These are phyloP conservation scores for Colletotrichum sp. DNA, from an alignment of 2,329 filamentous ascomycete species.

Conservation along the genomic window DNA sequence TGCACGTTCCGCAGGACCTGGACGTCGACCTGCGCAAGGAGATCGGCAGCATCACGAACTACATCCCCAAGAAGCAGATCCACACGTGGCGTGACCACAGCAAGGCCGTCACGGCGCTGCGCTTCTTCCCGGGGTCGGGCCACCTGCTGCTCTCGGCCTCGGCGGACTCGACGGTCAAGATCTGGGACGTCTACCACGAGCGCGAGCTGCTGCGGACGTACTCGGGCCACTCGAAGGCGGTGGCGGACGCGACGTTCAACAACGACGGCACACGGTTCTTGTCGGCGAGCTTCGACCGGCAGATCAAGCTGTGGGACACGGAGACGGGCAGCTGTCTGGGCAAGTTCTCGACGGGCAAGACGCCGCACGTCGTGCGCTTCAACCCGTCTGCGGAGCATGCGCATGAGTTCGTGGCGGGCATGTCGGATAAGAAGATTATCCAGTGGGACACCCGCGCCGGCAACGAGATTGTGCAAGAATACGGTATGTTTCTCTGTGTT, in stretches of 20 bases:
- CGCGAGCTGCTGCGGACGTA: conserved; percentile 90
- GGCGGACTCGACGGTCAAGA: conserved; percentile 88
- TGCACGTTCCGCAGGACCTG: conserved; percentile 94
- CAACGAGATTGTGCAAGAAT: conserved; percentile 89
- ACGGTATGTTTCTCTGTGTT: conserved; percentile 41
- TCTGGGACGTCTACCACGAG: conserved; percentile 94
- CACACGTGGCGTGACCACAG: conserved; percentile 86
- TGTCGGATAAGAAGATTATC: conserved; percentile 99
- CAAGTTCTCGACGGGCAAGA: conserved; percentile 93
- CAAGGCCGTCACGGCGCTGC: conserved; percentile 86
- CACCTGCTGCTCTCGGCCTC: conserved; percentile 90
- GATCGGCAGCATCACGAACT: conserved; percentile 81
- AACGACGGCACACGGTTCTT: conserved; percentile 83
- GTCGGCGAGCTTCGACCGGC: conserved; percentile 89
- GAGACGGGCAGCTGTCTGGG: conserved; percentile 89
- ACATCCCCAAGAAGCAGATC: conserved; percentile 90
- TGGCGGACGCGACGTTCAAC: conserved; percentile 91
- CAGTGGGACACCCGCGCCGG: conserved; percentile 88
- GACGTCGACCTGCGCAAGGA: conserved; percentile 87
- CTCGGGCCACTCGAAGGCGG: conserved; percentile 85
- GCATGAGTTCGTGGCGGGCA: conserved; percentile 92
- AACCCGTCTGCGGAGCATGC: conserved; percentile 79
- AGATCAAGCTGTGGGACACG: conserved; percentile 98
- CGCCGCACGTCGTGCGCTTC: conserved; percentile 92
- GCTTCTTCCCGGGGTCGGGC: conserved; percentile 87